Conservation (phyloP, 192 early-diverging fungal species). For the Haplosporangium gracile region DNA sequence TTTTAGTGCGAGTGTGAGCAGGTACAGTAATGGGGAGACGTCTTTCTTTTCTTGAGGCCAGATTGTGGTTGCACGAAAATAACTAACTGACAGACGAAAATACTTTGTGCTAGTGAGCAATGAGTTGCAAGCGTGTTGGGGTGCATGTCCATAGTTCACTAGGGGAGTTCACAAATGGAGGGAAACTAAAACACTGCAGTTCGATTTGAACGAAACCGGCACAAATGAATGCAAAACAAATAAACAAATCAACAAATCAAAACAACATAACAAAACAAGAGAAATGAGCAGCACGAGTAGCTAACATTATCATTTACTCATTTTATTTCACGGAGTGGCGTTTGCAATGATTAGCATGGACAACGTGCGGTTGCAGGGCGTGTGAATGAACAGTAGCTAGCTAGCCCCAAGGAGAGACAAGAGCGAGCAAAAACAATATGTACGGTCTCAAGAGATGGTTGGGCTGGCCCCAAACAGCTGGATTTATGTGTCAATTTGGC, state of each 20-base stretch:
- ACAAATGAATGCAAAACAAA: not conserved
- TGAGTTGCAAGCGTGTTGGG: not conserved
- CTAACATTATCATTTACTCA: no score
- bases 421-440: no score
- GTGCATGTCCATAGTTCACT: not conserved
- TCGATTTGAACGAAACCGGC: not conserved
- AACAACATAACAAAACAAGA: not conserved
- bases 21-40: not conserved
- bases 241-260: not conserved
- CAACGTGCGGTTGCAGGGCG: no score
- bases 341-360: no score
- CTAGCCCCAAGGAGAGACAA: no score
- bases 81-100: not conserved
- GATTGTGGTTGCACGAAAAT: not conserved
- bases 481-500: no score
- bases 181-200: not conserved
- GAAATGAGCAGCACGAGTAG: not conserved
- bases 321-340: no score
- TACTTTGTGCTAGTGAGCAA: slow-evolving; percentile 1
- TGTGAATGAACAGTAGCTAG: no score
- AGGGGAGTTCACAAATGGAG: not conserved
- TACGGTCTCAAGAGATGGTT: no score
- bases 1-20: not conserved
- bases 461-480: no score
- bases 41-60: not conserved